Conservation (phyloP, 2,329 filamentous ascomycete species). For the Colletotrichum sp. region DNA sequence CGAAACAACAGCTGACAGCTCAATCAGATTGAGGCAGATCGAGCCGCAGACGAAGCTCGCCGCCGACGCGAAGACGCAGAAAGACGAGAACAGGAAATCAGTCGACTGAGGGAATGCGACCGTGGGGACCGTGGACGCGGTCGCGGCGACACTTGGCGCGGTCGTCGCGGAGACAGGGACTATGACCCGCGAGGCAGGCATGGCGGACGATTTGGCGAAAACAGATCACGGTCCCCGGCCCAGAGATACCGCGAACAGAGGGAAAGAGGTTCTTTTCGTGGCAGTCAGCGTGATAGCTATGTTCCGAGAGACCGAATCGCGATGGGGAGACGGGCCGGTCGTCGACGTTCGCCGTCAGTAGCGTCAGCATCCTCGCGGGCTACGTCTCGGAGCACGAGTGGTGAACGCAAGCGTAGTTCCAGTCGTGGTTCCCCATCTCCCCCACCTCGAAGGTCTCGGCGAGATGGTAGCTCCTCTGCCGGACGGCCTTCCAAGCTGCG, state of each 20-base stretch:
- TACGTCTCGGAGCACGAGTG: constrained; percentile 35
- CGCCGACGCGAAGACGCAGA: constrained; percentile 73
- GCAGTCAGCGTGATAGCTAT: constrained; percentile 53
- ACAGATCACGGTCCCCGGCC: constrained; percentile 53
- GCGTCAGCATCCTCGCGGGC: constrained; percentile 32
- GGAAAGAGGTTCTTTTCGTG: constrained; percentile 44
- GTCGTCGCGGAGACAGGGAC: constrained; percentile 57
- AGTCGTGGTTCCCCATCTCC: constrained; percentile 36
- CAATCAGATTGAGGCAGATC: constrained; percentile 77
- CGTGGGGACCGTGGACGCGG: constrained; percentile 57
- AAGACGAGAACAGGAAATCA: constrained; percentile 72
- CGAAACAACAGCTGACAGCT: constrained; percentile 2
- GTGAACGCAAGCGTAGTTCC: constrained; percentile 30
- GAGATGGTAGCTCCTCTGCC: constrained; percentile 31
- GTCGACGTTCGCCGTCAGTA: constrained; percentile 44
- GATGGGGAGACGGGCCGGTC: constrained; percentile 42
- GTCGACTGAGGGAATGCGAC: constrained; percentile 70
- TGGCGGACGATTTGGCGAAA: constrained; percentile 47
- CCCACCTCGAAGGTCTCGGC: constrained; percentile 35
- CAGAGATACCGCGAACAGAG: constrained; percentile 46
- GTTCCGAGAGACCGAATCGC: constrained; percentile 53
- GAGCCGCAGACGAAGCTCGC: constrained; percentile 76
- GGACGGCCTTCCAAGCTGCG: constrained; percentile 39
- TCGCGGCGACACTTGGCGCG: constrained; percentile 57
- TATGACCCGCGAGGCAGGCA: constrained; percentile 47